Evolutionary conservation across 352 stramenopile species (phyloP).

Genomic region (Phytophthora palmivora): DNA sequence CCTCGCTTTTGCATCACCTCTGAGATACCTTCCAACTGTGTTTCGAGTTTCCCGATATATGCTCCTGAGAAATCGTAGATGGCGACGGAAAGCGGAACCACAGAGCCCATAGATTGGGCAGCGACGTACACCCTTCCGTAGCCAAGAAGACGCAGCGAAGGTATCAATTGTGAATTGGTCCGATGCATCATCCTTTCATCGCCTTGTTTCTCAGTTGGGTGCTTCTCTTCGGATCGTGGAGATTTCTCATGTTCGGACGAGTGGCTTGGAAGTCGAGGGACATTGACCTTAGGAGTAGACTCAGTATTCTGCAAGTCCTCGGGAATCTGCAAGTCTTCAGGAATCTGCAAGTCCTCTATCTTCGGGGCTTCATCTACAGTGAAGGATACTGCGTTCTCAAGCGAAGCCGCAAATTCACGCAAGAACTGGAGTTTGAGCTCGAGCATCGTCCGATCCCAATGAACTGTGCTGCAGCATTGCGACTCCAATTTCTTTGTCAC

Average conservation of each 20-base stretch:
- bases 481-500: constrained; percentile 59
- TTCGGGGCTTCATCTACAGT: constrained; percentile 18
- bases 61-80: constrained; percentile 41
- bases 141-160: constrained; percentile 39
- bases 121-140: constrained; percentile 38
- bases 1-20: constrained; percentile 22
- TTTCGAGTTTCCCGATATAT: constrained; percentile 39
- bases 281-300: constrained; percentile 19
- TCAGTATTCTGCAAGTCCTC: too few relatives aligned
- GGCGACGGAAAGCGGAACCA: constrained; percentile 33
- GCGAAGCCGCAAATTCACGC: constrained; percentile 50
- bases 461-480: constrained; percentile 48
- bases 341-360: constrained; percentile 31
- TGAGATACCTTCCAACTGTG: constrained; percentile 22
- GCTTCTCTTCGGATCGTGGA: constrained; percentile 17
- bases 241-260: constrained; percentile 12
- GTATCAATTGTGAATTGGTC: constrained; percentile 2
- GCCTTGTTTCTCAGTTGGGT: constrained; percentile 1
- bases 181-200: neutral
- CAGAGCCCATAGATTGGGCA: constrained; percentile 22
- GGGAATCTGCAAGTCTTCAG: too few relatives aligned
- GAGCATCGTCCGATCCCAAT: constrained; percentile 54
- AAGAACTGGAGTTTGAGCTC: constrained; percentile 57
- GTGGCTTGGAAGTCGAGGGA: constrained; percentile 24
- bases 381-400: constrained; percentile 44